Conservation (phyloP, 352 stramenopile species). For the Phytophthora parvispora region DNA sequence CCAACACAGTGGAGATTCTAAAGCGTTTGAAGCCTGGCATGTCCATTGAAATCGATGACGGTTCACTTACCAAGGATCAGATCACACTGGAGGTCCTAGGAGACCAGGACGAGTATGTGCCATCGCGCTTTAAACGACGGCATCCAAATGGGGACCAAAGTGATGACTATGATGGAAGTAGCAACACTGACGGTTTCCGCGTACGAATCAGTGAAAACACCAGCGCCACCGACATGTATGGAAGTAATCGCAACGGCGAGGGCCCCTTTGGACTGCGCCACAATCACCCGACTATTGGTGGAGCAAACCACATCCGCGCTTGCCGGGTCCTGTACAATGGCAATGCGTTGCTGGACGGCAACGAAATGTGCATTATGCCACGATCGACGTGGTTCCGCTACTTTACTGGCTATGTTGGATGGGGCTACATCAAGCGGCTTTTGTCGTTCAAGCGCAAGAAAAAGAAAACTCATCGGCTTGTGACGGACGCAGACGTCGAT, state of each 20-base stretch:
- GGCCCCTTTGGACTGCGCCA: conserved; percentile 63
- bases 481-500: conserved; percentile 78
- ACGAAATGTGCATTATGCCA: conserved; percentile 71
- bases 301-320: conserved; percentile 65
- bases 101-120: conserved; percentile 64
- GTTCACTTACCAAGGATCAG: conserved; percentile 82
- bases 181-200: conserved; percentile 37
- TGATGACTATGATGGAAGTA: conserved; percentile 11
- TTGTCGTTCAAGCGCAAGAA: conserved; percentile 54
- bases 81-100: conserved; percentile 83
- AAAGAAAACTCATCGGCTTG: conserved; percentile 57
- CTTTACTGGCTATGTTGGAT: conserved; percentile 60
- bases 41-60: conserved; percentile 80
- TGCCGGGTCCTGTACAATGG: conserved; percentile 83
- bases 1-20: conserved; percentile 69
- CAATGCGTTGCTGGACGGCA: conserved; percentile 74
- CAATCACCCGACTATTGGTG: conserved; percentile 53
- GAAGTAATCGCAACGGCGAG: conserved; percentile 15
- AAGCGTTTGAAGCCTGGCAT: conserved; percentile 59
- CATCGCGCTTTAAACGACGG: conserved; percentile 46
- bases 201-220: conserved; percentile 58
- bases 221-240: conserved; percentile 24
- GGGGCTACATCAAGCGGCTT: conserved; percentile 52
- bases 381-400: conserved; percentile 68
- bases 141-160: conserved; percentile 1